Percentiles rank a stretch among this genome's conserved stretches.
Conservation (phyloP, 2,329 filamentous ascomycete genomes). For the Aspergillus chevalieri region DNA sequence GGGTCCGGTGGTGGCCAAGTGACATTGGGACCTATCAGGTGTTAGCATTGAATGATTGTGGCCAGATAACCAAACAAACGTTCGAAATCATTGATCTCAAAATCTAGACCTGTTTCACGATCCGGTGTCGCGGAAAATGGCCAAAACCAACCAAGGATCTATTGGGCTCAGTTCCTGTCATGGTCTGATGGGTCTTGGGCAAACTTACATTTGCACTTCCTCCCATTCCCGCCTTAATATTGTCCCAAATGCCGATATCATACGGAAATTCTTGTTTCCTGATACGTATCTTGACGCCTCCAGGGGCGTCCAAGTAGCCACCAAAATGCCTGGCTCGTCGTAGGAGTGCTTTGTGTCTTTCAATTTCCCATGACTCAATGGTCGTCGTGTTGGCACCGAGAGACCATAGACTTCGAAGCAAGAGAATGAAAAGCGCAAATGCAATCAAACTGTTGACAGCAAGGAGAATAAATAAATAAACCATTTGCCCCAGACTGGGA, state of each 20-base stretch:
- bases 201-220: conserved; percentile 40
- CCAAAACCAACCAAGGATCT: conserved; percentile 55
- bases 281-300: conserved; percentile 50
- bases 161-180: conserved; percentile 2
- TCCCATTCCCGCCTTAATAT: conserved; percentile 56
- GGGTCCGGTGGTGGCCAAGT: conserved; percentile 47
- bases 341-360: conserved; percentile 42
- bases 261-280: conserved; percentile 59
- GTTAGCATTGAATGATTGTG: background rate
- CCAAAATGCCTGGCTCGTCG: conserved; percentile 46
- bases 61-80: conserved; percentile 26
- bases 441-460: conserved; percentile 52
- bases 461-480: conserved; percentile 51
- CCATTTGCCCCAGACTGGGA: conserved; percentile 47
- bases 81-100: conserved; percentile 58
- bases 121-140: conserved; percentile 50
- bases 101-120: conserved; percentile 43
- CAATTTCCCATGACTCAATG: conserved; percentile 59
- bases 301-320: conserved; percentile 53
- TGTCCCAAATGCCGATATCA: conserved; percentile 57
- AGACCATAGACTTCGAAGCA: conserved; percentile 51
- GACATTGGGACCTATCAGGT: conserved; percentile 24
- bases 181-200: background rate
- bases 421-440: conserved; percentile 50
- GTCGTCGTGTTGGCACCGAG: conserved; percentile 56